Conservation (phyloP, 106 monocot genomes). For the Acorus calamus region DNA sequence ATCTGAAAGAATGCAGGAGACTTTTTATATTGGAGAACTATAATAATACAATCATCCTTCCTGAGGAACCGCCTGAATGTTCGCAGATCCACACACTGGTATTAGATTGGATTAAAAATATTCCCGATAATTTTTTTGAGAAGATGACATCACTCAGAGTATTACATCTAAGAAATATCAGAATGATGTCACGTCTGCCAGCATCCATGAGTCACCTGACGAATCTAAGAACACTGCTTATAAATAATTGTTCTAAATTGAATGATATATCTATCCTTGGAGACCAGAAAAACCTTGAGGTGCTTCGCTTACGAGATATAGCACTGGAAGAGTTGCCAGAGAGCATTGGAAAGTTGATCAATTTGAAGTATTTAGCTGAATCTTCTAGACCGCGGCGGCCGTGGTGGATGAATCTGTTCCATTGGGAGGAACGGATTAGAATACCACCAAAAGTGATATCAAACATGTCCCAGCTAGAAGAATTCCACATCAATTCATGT, state of each 20-base stretch:
- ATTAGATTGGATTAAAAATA: conserved; percentile 1
- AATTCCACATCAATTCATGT: conserved; percentile 11
- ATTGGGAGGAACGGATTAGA: background rate
- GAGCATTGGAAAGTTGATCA: conserved; percentile 8
- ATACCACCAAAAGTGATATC: conserved; percentile 9
- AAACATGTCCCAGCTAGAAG: conserved; percentile 13
- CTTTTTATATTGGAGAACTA: conserved; percentile 6
- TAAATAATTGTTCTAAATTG: conserved; percentile 13
- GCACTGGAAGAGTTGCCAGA: conserved; percentile 3
- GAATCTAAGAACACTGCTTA: conserved; percentile 12
- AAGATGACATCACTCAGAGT: conserved; percentile 15
- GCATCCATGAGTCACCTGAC: conserved; percentile 13
- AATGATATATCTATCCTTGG: conserved; percentile 11
- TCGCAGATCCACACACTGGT: conserved; percentile 7
- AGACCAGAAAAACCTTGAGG: conserved; percentile 10
- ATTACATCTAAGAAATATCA: conserved; percentile 18
- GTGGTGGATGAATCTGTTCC: too few relatives aligned
- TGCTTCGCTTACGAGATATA: conserved; percentile 12
- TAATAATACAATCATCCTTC: conserved; percentile 10
- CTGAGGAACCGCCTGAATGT: conserved; percentile 11
- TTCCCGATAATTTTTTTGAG: conserved; percentile 15
- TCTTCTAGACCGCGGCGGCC: too few relatives aligned
- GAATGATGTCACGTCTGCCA: conserved; percentile 15
- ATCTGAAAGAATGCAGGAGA: conserved; percentile 12
- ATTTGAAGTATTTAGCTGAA: conserved; percentile 13